These are phyloP conservation scores for Pseudomonodictys pantanalensis DNA, from an alignment of 495 filamentous ascomycete genomes.

Conservation along the genomic window DNA sequence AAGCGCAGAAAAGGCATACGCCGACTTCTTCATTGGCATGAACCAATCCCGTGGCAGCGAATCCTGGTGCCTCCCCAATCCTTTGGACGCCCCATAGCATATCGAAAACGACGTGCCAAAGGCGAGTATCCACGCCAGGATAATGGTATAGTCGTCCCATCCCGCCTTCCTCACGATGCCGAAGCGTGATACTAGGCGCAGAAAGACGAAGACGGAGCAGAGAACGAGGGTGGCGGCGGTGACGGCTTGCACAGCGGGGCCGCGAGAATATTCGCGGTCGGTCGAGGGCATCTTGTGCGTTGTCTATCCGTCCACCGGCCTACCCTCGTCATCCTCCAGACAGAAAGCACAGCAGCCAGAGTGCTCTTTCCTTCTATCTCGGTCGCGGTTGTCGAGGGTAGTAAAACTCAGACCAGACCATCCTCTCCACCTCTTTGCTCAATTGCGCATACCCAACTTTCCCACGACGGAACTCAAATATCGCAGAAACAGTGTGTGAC, in stretches of 20 bases:
- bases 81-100: conserved; percentile 65
- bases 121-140: conserved; percentile 77
- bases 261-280: conserved; percentile 43
- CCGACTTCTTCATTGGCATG: conserved; percentile 57
- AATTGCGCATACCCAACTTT: no score
- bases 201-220: conserved; percentile 67
- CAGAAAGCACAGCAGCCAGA: neutral
- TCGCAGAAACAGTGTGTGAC: neutral
- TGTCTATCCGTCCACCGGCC: neutral
- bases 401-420: neutral
- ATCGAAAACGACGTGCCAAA: conserved; percentile 75
- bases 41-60: conserved; percentile 54
- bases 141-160: conserved; percentile 80
- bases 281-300: conserved; percentile 21
- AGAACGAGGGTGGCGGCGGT: conserved; percentile 66
- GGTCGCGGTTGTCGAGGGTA: conserved; percentile 18
- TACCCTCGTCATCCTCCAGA: conserved; percentile 4
- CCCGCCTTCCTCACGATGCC: conserved; percentile 67
- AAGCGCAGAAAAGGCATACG: conserved; percentile 80
- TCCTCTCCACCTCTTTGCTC: conserved; percentile 1
- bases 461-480: neutral
- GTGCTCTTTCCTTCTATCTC: conserved; percentile 1
- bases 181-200: conserved; percentile 68
- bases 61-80: conserved; percentile 72
- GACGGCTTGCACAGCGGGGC: conserved; percentile 68